Evolutionary conservation across 192 early-diverging fungal species (phyloP), one percentile per base, ranked within the genome.

Genomic region (Pecoramyces ruminantium): DNA sequence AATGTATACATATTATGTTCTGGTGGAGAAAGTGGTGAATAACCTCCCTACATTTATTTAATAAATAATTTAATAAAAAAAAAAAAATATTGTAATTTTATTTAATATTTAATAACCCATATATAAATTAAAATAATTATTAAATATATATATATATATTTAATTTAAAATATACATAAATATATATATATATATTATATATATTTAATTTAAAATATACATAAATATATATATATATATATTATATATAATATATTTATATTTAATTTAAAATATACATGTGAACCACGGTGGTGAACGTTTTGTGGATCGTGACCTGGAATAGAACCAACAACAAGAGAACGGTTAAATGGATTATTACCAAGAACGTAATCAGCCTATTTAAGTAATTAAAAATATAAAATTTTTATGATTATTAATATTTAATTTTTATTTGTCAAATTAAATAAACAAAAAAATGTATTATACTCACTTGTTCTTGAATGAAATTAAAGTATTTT

Each of bases 321-420:
- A n/a, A 67, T 67, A 67, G 51, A 67, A 67, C 90, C 90, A 51
- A 87, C 84, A 29, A 90, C 83, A 85, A 90, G 90, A 1, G 90
- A 88, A 14, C 88, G 87, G 38, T 84, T 86, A 83, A 83, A 81
- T 0, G 86, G 88, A 77, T 91, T 91, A 40, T 88, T 81, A 28
- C 90, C 90, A 29, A 91, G 78, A 28, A 88, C 38, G 29, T 91
- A 91, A 38, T 90, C 79, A 38, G 89, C 85, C 82, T 91, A 89
- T 17, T 1, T 80, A 1, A 21, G 21, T 51, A 21, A 13, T 17
- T 13, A 21, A 51, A 51, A 13, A 51, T 21, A 21, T 21, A 21
- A 13, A 51, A 21, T 21, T 13, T 51, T 21, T 34, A 34, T 34
- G n/a, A n/a, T n/a, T n/a, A n/a, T n/a, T n/a, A n/a, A n/a, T n/a